Evolutionary conservation across 1,284 basidiomycete species (phyloP).

Genomic region (Filobasidium uniguttulatum): DNA sequence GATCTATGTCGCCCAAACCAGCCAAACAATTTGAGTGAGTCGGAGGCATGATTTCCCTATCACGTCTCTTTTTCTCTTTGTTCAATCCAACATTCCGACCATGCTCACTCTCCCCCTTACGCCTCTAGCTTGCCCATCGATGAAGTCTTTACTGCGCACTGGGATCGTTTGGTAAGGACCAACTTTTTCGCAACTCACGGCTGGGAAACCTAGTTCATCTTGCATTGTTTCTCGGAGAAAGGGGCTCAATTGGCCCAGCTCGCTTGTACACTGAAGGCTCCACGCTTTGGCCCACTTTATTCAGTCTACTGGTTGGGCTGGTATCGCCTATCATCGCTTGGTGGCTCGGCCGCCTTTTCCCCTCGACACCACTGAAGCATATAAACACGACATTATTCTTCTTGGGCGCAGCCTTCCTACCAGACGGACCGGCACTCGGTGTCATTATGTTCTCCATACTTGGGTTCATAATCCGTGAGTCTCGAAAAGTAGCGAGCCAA

Average conservation of each 20-base stretch:
- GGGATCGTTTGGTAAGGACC: too few relatives aligned
- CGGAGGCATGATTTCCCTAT: too few relatives aligned
- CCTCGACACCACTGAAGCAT: conserved; percentile 44
- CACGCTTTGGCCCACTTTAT: conserved; percentile 68
- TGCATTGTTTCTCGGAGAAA: too few relatives aligned
- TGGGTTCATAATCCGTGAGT: conserved; percentile 67
- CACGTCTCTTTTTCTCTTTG: too few relatives aligned
- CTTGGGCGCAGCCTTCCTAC: conserved; percentile 66
- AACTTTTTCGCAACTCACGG: too few relatives aligned
- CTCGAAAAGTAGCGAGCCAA: too few relatives aligned
- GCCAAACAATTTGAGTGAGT: neutral
- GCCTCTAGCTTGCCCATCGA: too few relatives aligned
- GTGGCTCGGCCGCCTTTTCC: conserved; percentile 54
- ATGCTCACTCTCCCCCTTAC: too few relatives aligned
- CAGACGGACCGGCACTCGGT: conserved; percentile 84
- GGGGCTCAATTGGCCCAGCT: conserved; percentile 78
- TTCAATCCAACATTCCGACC: too few relatives aligned
- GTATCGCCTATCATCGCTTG: conserved; percentile 72
- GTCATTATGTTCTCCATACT: conserved; percentile 80
- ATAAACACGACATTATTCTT: conserved; percentile 74
- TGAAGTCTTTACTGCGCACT: too few relatives aligned
- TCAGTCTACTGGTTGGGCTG: conserved; percentile 62
- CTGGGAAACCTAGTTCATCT: too few relatives aligned
- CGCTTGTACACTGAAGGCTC: conserved; percentile 63
- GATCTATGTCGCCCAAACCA: neutral